Evolutionary conservation across 2,329 filamentous ascomycete genomes (phyloP).

Genomic region (Clonostachys chloroleuca): DNA sequence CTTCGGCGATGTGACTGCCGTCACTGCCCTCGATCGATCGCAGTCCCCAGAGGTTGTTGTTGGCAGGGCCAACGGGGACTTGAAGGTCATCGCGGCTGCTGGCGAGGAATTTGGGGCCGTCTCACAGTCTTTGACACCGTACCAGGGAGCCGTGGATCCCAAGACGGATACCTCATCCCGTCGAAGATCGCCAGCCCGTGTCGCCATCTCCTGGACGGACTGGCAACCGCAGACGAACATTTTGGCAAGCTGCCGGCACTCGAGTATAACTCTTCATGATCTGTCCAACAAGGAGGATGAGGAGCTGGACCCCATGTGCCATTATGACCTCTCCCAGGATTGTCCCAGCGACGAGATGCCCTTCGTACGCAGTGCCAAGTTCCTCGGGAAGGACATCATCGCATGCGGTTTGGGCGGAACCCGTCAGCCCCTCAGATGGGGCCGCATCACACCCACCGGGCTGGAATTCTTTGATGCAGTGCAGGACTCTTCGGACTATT

Average conservation of each 20-base stretch:
- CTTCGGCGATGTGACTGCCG: conserved; percentile 42
- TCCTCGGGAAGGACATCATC: conserved; percentile 36
- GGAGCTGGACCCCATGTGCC: conserved; percentile 10
- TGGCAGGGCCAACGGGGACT: conserved; percentile 43
- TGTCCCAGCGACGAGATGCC: conserved; percentile 11
- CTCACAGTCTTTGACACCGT: conserved; percentile 10
- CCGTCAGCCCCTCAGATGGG: conserved; percentile 35
- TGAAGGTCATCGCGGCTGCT: conserved; percentile 26
- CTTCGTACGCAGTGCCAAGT: conserved; percentile 30
- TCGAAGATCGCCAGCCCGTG: conserved; percentile 18
- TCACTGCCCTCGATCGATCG: conserved; percentile 33
- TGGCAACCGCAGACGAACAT: conserved; percentile 20
- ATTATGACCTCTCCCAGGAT: conserved; percentile 15
- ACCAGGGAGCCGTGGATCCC: neutral
- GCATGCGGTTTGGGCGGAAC: conserved; percentile 39
- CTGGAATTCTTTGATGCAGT: conserved; percentile 24
- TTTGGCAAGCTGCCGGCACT: conserved; percentile 21
- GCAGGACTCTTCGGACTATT: neutral
- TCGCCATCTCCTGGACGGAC: conserved; percentile 23
- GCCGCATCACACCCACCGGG: conserved; percentile 40
- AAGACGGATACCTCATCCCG: neutral
- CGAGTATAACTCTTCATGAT: conserved; percentile 19
- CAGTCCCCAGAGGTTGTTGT: conserved; percentile 28
- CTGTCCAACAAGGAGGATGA: conserved; percentile 7
- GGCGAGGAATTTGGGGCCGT: conserved; percentile 19